Conservation (phyloP, 163 green algal species). For the Chlorella variabilis region DNA sequence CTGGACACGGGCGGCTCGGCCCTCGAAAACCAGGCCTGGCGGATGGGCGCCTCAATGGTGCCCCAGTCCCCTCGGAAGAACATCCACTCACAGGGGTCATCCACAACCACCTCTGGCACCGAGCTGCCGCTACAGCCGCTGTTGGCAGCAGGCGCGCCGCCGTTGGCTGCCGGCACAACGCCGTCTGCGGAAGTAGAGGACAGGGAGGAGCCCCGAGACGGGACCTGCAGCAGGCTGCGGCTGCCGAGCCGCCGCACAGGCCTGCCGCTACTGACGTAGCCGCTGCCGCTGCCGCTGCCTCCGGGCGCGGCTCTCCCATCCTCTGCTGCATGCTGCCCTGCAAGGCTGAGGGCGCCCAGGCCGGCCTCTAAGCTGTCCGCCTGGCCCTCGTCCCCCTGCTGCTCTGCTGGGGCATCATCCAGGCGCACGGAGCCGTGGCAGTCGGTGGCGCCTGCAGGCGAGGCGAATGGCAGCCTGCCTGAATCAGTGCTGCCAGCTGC, state of each 20-base stretch:
- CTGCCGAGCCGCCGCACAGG: background rate
- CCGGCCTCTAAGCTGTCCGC: background rate
- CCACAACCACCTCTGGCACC: conserved; percentile 28
- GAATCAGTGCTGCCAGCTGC: too few relatives aligned
- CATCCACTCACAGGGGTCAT: conserved; percentile 44
- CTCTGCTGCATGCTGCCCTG: background rate
- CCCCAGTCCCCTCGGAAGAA: conserved; percentile 51
- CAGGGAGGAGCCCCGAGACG: background rate
- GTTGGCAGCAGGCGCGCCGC: background rate
- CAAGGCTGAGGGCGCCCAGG: background rate
- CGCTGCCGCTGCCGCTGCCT: background rate
- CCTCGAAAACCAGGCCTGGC: conserved; percentile 48
- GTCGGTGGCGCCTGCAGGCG: background rate
- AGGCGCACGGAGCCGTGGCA: background rate
- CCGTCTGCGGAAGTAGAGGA: background rate
- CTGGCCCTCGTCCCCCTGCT: background rate
- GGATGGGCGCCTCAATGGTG: conserved; percentile 26
- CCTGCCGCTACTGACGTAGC: background rate
- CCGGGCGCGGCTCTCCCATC: too few relatives aligned
- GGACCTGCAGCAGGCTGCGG: background rate
- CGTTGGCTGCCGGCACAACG: background rate
- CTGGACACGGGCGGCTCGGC: conserved; percentile 52
- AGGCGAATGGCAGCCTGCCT: too few relatives aligned
- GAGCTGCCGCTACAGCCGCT: background rate
- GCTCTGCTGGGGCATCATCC: background rate